Percentiles rank a stretch among this genome's conserved stretches.
phyloP scores from a whole-genome alignment of 768 basidiomycete genomes.

The Russula olivacea region DNA sequence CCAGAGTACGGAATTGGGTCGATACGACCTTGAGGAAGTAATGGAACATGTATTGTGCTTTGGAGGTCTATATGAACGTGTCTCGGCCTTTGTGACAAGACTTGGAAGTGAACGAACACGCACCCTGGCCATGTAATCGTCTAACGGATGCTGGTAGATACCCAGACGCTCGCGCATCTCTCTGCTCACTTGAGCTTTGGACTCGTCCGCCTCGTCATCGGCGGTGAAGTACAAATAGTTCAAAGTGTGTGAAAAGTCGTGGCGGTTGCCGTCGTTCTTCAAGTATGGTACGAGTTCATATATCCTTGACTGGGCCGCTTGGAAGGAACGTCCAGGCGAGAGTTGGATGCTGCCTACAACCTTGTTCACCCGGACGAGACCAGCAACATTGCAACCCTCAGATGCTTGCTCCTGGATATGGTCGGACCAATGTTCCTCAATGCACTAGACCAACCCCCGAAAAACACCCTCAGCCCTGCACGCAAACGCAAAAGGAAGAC shows the following conservation, averaged over 20 bases:
- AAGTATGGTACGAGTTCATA: conserved; percentile 95
- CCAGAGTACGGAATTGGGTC: conserved; percentile 84
- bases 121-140: conserved; percentile 55
- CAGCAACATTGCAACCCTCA: conserved; percentile 93
- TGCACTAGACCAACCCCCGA: conserved; percentile 52
- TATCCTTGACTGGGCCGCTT: conserved; percentile 67
- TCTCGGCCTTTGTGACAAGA: background rate
- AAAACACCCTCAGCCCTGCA: background rate
- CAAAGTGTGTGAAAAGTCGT: conserved; percentile 90
- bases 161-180: conserved; percentile 69
- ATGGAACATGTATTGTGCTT: conserved; percentile 92
- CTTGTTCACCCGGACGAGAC: conserved; percentile 92
- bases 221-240: conserved; percentile 77
- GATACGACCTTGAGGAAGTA: conserved; percentile 99
- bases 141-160: conserved; percentile 70
- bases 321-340: conserved; percentile 94
- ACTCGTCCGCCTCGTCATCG: conserved; percentile 73
- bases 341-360: conserved; percentile 94
- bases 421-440: conserved; percentile 90
- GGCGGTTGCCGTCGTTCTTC: conserved; percentile 76
- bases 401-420: conserved; percentile 86
- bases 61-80: conserved; percentile 49
- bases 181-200: conserved; percentile 54
- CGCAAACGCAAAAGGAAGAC: background rate
- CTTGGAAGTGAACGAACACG: conserved; percentile 22